Percentiles rank a stretch among this genome's conserved stretches.
Conservation (phyloP, 257 asterid species). For the Petunia secreta region DNA sequence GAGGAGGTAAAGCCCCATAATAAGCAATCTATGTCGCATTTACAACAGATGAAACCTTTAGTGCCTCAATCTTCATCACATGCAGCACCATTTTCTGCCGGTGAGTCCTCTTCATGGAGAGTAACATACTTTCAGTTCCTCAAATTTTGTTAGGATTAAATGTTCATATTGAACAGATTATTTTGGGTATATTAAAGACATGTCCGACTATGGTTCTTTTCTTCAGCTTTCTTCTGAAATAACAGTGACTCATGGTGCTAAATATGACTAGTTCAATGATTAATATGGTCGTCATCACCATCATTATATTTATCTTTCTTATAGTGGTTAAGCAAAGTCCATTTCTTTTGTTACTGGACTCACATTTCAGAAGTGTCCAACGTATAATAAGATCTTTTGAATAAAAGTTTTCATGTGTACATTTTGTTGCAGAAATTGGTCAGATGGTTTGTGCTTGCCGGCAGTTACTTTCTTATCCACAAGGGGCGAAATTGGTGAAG, state of each 20-base stretch:
- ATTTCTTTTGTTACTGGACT: not conserved
- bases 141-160: not conserved
- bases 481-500: slow-evolving; percentile 75
- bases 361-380: not conserved
- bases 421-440: slow-evolving; percentile 59
- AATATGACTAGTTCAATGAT: not conserved
- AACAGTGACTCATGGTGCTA: not conserved
- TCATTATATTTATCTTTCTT: not conserved
- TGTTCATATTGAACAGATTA: too few relatives aligned
- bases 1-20: slow-evolving; percentile 44
- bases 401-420: not conserved
- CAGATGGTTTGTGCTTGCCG: slow-evolving; percentile 94
- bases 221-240: too few relatives aligned
- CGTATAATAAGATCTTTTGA: not conserved
- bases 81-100: slow-evolving; percentile 47
- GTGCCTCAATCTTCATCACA: slow-evolving; percentile 39
- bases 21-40: slow-evolving; percentile 42
- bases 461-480: slow-evolving; percentile 70
- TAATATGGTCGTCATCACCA: not conserved
- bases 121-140: slow-evolving; percentile 21
- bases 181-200: too few relatives aligned
- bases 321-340: not conserved
- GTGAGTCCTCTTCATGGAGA: slow-evolving; percentile 40
- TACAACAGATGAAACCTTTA: slow-evolving; percentile 45
- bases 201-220: too few relatives aligned